Evolutionary conservation across 2,329 filamentous ascomycete species (phyloP).

Genomic region (Penicillium sp.): DNA sequence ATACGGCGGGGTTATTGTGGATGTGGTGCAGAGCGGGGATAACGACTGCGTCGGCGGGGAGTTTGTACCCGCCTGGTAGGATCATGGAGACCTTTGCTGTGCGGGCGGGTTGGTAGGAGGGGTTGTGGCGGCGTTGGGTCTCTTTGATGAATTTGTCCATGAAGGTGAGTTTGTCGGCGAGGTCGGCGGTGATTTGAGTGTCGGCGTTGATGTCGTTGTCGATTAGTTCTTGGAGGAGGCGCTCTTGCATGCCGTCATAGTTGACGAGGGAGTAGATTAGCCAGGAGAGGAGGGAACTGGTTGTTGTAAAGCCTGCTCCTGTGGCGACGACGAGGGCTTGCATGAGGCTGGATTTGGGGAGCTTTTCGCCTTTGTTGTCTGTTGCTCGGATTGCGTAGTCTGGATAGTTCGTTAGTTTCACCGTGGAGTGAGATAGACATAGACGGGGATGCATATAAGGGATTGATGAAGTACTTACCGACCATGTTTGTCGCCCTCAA

Average conservation of each 20-base stretch:
- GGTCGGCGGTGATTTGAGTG: conserved; percentile 56
- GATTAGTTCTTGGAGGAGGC: conserved; percentile 64
- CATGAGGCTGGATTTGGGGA: conserved; percentile 35
- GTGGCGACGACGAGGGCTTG: conserved; percentile 58
- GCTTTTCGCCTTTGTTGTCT: conserved; percentile 47
- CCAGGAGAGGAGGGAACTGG: conserved; percentile 64
- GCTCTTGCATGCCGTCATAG: conserved; percentile 63
- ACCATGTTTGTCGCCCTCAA: conserved; percentile 30
- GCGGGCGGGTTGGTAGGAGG: conserved; percentile 66
- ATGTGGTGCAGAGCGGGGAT: conserved; percentile 58
- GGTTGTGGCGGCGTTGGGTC: conserved; percentile 65
- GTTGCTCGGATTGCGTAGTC: conserved; percentile 59
- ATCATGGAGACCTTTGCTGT: conserved; percentile 63
- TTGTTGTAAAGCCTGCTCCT: conserved; percentile 67
- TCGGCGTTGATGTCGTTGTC: conserved; percentile 55
- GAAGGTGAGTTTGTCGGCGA: conserved; percentile 57
- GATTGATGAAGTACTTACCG: conserved; percentile 18
- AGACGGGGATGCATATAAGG: neutral
- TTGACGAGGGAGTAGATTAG: conserved; percentile 60
- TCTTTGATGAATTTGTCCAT: conserved; percentile 61
- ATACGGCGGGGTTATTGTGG: conserved; percentile 60
- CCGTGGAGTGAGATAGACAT: neutral
- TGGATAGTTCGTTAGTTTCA: neutral
- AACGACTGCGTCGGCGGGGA: conserved; percentile 60
- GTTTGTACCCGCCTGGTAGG: conserved; percentile 64